Percentiles rank a stretch among this genome's conserved stretches.
These are phyloP conservation scores for Phyllosticta ampelicida DNA, from an alignment of 2,329 filamentous ascomycete species.

Conservation along the genomic window DNA sequence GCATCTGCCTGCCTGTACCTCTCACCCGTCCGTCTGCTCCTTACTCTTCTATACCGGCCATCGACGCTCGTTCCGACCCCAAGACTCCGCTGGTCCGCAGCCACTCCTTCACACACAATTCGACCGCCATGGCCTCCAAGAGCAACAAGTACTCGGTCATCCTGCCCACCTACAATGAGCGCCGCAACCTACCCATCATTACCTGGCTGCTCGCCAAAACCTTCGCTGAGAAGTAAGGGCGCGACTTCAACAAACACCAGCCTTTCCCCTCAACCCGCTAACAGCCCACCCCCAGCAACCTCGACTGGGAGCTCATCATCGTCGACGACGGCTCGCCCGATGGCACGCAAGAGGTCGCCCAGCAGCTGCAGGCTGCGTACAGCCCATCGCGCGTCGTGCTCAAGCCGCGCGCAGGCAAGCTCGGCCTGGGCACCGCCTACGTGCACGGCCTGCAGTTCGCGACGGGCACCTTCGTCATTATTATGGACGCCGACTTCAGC, in stretches of 20 bases:
- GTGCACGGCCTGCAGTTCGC: constrained; percentile 86
- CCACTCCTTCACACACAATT: background rate
- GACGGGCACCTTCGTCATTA: constrained; percentile 92
- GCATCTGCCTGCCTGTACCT: too few relatives aligned
- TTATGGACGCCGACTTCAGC: constrained; percentile 99
- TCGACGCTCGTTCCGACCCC: background rate
- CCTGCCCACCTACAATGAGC: constrained; percentile 97
- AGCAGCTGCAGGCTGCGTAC: constrained; percentile 84
- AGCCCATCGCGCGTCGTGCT: constrained; percentile 63
- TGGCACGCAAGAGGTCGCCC: constrained; percentile 81
- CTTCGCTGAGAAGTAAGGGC: constrained; percentile 71
- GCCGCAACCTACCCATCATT: constrained; percentile 91
- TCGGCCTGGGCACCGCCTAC: constrained; percentile 93
- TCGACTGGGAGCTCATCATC: constrained; percentile 96
- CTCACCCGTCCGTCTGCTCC: constrained; percentile 9
- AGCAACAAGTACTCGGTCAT: constrained; percentile 80
- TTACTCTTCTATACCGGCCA: background rate
- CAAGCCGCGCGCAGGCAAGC: constrained; percentile 83
- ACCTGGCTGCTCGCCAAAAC: constrained; percentile 87
- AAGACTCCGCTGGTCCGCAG: background rate
- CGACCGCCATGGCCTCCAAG: constrained; percentile 8
- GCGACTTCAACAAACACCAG: background rate
- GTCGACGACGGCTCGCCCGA: constrained; percentile 97
- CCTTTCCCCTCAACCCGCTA: constrained; percentile 45
- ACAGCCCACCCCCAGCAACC: constrained; percentile 48